Evolutionary conservation across 2,329 filamentous ascomycete genomes (phyloP), one percentile per base, ranked within the genome.

Genomic region (Arthroderma sp.): DNA sequence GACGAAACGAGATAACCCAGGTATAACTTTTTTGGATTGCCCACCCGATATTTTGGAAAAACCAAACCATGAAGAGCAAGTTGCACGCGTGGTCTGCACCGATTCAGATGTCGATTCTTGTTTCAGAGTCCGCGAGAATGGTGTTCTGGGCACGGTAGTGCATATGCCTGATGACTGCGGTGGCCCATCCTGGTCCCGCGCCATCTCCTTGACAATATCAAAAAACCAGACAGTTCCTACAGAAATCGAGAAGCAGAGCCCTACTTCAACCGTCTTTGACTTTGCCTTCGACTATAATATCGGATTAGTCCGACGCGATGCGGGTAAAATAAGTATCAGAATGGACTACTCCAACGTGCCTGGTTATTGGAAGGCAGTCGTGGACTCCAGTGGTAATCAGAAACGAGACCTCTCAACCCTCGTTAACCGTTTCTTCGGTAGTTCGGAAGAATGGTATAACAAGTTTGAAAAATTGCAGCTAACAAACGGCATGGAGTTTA

Each of bases 61-160:
- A 15, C 36, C 36, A 37, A 37, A 37, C n/a, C 36, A 37, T 37
- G 36, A 37, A 37, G 36, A 37, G 27, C 36, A 37, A 37, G 36
- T 37, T 37, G 36, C 36, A n/a, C 36, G 36, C 27, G 36, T 37
- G 6, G 27, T 37, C n/a, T 37, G 36, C n/a, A 37, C 27, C 36
- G 27, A 37, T n/a, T 15, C 36, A 5, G 36, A 37, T 37, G n/a
- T 37, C 5, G 6, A 37, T 37, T 10, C n/a, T 37, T 37, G 36
- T 37, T 37, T 37, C 27, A n/a, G n/a, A 5, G 36, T 37, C 36
- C 36, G 6, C n/a, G 36, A 37, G n/a, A 37, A 37, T 6, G 36
- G 36, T n/a, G 36, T 37, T 37, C 36, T 6, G n/a, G 36, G 36
- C n/a, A 37, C 36, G 27, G 5, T 11, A 37, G 10, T 37, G 27